These are phyloP conservation scores for Globisporangium recalcitrans DNA, from an alignment of 352 stramenopile species.

Conservation along the genomic window DNA sequence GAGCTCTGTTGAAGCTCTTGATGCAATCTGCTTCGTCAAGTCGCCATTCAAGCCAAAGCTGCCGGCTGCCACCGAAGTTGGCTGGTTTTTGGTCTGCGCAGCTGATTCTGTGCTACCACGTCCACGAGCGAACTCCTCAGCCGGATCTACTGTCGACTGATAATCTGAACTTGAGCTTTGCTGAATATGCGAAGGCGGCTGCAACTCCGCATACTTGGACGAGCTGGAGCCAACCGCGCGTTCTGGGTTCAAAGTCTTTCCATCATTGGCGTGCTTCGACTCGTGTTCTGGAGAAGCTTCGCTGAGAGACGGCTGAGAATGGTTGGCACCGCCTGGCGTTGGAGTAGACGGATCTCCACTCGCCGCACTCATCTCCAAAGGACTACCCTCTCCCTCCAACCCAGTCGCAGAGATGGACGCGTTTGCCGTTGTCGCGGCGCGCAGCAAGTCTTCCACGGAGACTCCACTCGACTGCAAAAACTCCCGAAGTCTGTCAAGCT, in stretches of 20 bases:
- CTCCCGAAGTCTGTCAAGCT: conserved; percentile 54
- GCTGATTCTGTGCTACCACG: neutral
- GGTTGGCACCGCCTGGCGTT: neutral
- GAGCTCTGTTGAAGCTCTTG: neutral
- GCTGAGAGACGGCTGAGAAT: neutral
- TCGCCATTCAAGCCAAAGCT: neutral
- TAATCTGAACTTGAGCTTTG: neutral
- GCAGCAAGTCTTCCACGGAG: conserved; percentile 69
- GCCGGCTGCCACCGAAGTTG: too few relatives aligned
- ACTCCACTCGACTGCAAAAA: conserved; percentile 57
- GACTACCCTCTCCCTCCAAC: neutral
- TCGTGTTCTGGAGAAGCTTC: neutral
- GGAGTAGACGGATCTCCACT: neutral
- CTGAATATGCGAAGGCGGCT: conserved; percentile 3
- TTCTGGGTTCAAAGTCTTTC: neutral
- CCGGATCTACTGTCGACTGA: neutral
- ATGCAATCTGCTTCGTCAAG: neutral
- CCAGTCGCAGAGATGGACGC: conserved; percentile 23
- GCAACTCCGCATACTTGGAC: conserved; percentile 5
- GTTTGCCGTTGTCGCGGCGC: conserved; percentile 47
- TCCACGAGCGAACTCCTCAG: neutral
- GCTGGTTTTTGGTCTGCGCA: neutral
- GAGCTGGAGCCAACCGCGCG: neutral
- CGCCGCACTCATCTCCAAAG: neutral
- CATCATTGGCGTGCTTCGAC: neutral